These are phyloP conservation scores for Blastobotrys arbuscula DNA, from an alignment of 1,139 yeast genomes.

Conservation along the genomic window DNA sequence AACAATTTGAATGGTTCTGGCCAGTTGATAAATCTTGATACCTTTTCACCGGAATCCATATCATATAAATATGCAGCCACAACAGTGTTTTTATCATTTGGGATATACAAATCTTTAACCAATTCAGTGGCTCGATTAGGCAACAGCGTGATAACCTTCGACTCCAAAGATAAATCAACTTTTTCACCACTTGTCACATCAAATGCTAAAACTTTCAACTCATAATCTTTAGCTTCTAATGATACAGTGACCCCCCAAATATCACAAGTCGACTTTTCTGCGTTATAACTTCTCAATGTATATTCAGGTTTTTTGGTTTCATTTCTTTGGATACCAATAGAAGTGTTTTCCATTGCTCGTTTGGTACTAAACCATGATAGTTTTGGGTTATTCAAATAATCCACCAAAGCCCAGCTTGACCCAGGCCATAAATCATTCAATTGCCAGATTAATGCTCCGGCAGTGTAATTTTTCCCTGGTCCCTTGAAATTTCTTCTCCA, in stretches of 20 bases:
- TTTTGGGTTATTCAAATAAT: constrained; percentile 38
- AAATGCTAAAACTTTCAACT: constrained; percentile 31
- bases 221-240: constrained; percentile 21
- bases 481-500: constrained; percentile 43
- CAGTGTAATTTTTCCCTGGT: constrained; percentile 31
- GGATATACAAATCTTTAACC: constrained; percentile 11
- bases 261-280: constrained; percentile 26
- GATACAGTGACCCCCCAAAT: constrained; percentile 40
- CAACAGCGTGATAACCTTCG: constrained; percentile 20
- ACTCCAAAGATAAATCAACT: constrained; percentile 12
- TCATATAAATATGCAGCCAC: constrained; percentile 15
- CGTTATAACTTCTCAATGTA: constrained; percentile 15
- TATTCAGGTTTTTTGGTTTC: constrained; percentile 16
- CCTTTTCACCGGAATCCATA: neutral
- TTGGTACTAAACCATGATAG: constrained; percentile 41
- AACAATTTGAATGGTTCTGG: constrained; percentile 23
- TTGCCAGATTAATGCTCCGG: constrained; percentile 47
- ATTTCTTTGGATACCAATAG: constrained; percentile 36
- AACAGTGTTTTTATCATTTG: constrained; percentile 12
- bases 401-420: constrained; percentile 43
- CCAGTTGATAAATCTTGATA: constrained; percentile 20
- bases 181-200: constrained; percentile 32
- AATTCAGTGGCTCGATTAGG: constrained; percentile 36
- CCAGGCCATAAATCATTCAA: constrained; percentile 48
- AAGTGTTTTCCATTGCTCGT: constrained; percentile 36